Percentiles rank a stretch among this genome's conserved stretches.
Evolutionary conservation across 176 grass and related monocot species (phyloP).

Genomic region (Cocos nucifera): DNA sequence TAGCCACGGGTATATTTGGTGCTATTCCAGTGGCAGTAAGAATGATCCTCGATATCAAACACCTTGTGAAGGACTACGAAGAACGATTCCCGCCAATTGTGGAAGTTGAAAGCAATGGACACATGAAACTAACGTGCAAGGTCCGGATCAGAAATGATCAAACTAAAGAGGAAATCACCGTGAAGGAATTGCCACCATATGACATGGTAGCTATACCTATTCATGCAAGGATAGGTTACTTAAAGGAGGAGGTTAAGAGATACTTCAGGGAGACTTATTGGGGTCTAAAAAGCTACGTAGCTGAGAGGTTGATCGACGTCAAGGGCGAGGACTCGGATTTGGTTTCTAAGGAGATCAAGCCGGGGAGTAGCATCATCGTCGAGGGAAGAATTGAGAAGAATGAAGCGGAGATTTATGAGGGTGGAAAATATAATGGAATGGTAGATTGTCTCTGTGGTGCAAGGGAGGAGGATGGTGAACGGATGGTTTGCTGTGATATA

Average conservation of each 20-base stretch:
- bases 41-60: slow-evolving; percentile 64
- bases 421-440: slow-evolving; percentile 21
- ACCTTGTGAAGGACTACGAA: slow-evolving; percentile 69
- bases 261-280: slow-evolving; percentile 67
- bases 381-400: slow-evolving; percentile 34
- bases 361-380: slow-evolving; percentile 35
- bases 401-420: slow-evolving; percentile 37
- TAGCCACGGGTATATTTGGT: slow-evolving; percentile 28
- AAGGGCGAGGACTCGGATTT: slow-evolving; percentile 23
- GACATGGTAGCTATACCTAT: slow-evolving; percentile 51
- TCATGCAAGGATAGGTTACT: slow-evolving; percentile 61
- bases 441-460: slow-evolving; percentile 60
- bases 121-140: slow-evolving; percentile 50
- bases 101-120: slow-evolving; percentile 18
- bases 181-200: slow-evolving; percentile 26
- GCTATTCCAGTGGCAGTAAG: slow-evolving; percentile 45
- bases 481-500: slow-evolving; percentile 73
- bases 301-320: slow-evolving; percentile 31
- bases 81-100: slow-evolving; percentile 17
- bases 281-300: slow-evolving; percentile 54
- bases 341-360: slow-evolving; percentile 28
- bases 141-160: slow-evolving; percentile 27
- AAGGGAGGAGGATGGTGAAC: slow-evolving; percentile 69
- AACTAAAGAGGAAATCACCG: slow-evolving; percentile 5
- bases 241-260: slow-evolving; percentile 61